phyloP scores from a whole-genome alignment of 371 early-diverging fungal genomes.

The Mucor piriformis region DNA sequence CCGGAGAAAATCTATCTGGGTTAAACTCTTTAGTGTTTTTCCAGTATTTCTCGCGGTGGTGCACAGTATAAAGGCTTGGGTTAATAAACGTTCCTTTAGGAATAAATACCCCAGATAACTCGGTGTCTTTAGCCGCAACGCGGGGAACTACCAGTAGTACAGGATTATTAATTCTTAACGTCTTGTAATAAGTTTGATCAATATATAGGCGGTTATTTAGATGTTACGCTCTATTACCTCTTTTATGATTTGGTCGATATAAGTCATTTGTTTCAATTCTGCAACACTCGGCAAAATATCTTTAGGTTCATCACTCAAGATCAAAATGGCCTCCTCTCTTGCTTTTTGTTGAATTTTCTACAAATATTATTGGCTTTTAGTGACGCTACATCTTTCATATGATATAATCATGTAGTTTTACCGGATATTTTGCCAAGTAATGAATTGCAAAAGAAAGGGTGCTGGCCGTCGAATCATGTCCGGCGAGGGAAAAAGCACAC shows the following conservation, averaged over 20 bases:
- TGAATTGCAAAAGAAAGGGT: slow-evolving; percentile 31
- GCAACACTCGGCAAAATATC: slow-evolving; percentile 33
- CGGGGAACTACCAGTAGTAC: slow-evolving; percentile 4
- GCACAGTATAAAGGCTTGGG: slow-evolving; percentile 44
- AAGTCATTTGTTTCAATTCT: slow-evolving; percentile 41
- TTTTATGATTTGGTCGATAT: slow-evolving; percentile 44
- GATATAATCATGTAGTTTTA: too few species aligned
- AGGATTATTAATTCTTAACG: slow-evolving; percentile 18
- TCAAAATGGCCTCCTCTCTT: slow-evolving; percentile 13
- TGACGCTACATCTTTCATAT: too few species aligned
- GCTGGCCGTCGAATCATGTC: slow-evolving; percentile 39
- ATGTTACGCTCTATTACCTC: too few species aligned
- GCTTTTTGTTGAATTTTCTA: slow-evolving; percentile 27
- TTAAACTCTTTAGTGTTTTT: slow-evolving; percentile 6
- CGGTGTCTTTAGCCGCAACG: slow-evolving; percentile 38
- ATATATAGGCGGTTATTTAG: too few species aligned
- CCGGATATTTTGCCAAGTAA: slow-evolving; percentile 34
- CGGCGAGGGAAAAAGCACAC: slow-evolving; percentile 32
- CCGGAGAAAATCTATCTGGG: slow-evolving; percentile 18
- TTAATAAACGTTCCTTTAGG: slow-evolving; percentile 47
- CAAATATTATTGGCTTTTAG: too few species aligned
- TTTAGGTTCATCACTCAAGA: slow-evolving; percentile 15
- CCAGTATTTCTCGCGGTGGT: slow-evolving; percentile 41
- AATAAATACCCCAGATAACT: slow-evolving; percentile 40
- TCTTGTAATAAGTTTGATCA: neutral